phyloP scores from a whole-genome alignment of 2,329 filamentous ascomycete genomes.

The Diaporthe sp. region DNA sequence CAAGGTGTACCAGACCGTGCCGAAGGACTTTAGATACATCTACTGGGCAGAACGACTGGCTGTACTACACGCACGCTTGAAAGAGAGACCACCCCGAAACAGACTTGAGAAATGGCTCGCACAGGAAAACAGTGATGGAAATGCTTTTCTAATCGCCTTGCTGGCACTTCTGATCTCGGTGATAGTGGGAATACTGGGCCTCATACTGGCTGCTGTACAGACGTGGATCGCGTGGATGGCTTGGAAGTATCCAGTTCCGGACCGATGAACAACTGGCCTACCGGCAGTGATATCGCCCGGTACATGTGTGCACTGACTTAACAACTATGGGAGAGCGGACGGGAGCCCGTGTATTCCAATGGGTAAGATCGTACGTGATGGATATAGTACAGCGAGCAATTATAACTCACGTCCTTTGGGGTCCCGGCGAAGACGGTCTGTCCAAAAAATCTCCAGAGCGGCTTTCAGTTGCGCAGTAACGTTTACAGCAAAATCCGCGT shows the following conservation, averaged over 20 bases:
- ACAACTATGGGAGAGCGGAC: too few species aligned
- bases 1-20: neutral
- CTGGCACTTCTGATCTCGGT: neutral
- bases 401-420: too few species aligned
- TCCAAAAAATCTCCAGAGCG: too few species aligned
- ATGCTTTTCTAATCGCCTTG: neutral
- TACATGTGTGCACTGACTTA: too few species aligned
- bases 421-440: too few species aligned
- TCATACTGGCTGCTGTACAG: neutral
- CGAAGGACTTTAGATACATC: neutral
- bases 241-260: neutral
- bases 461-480: too few species aligned
- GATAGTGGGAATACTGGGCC: neutral
- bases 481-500: too few species aligned
- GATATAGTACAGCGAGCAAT: too few species aligned
- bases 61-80: neutral
- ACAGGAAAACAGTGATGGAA: neutral
- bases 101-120: neutral
- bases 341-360: too few species aligned
- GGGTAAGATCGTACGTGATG: too few species aligned
- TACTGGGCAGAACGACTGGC: neutral
- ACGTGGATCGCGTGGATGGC: conserved; percentile 1
- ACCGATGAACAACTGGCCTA: neutral
- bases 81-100: neutral
- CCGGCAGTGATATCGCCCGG: too few species aligned